Evolutionary conservation across 306 rosid genomes (phyloP).

Genomic region (Astragalus glycyphyllos): DNA sequence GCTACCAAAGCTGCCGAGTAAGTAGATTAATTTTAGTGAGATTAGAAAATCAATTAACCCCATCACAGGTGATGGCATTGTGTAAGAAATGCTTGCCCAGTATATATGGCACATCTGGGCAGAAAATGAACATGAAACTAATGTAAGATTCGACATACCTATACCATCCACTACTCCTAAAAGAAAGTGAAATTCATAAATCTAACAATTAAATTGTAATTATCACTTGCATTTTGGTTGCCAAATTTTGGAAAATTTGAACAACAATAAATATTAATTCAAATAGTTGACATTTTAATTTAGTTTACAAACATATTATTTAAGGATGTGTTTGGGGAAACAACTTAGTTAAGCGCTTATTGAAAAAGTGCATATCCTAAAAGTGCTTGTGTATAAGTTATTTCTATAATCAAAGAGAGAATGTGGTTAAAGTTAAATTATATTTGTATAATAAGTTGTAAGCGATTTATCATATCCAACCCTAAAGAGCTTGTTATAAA

Average conservation of each 20-base stretch:
- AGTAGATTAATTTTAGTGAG: constrained; percentile 16
- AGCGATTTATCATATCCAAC: too few relatives aligned
- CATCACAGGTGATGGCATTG: neutral
- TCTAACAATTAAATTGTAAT: constrained; percentile 8
- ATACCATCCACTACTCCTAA: constrained; percentile 23
- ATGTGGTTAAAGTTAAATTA: too few relatives aligned
- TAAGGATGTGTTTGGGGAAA: too few relatives aligned
- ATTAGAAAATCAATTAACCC: constrained; percentile 37
- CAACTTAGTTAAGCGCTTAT: too few relatives aligned
- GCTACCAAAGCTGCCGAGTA: constrained; percentile 27
- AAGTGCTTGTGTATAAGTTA: too few relatives aligned
- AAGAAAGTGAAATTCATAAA: constrained; percentile 26
- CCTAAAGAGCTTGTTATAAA: too few relatives aligned
- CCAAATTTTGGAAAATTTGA: constrained; percentile 17
- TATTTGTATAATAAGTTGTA: too few relatives aligned
- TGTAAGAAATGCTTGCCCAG: constrained; percentile 15
- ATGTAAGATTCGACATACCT: constrained; percentile 14
- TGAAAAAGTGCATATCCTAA: too few relatives aligned
- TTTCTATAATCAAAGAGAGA: too few relatives aligned
- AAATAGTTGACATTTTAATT: constrained; percentile 35
- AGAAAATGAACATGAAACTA: neutral
- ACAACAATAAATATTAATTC: constrained; percentile 13
- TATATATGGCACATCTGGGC: constrained; percentile 4
- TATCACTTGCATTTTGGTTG: constrained; percentile 22
- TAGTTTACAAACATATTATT: constrained; percentile 15